Evolutionary conservation across 306 rosid genomes (phyloP), one percentile per base, ranked within the genome.

Genomic region (Gastrolobium bilobum): DNA sequence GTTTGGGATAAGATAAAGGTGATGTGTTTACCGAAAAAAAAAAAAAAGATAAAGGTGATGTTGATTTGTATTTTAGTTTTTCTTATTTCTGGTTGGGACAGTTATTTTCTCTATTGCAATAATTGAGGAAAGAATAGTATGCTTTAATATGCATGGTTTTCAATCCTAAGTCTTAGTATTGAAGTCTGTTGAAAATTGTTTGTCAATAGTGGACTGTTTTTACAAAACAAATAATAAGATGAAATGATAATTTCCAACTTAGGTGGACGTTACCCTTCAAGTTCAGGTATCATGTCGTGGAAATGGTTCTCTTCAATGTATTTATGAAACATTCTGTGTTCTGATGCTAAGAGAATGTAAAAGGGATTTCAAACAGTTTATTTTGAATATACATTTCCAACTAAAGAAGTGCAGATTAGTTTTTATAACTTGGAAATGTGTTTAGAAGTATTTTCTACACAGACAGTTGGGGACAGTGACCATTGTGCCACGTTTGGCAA

Each of bases 311-410:
- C 62, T 73, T 61, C 15, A 57, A 48, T 42, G 14, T 50, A 4
- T 73, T 39, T 53, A 39, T 37, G 11, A 48, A 66, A 38, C 26
- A 13, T 46, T 56, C 4, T 66, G 7, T 47, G 57, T 60, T 70
- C 34, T 13, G 46, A 53, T 59, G 56, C 72, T 26, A 33, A 73
- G 14, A 42, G 44, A 76, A 42, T 20, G 62, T 35, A 10, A 37
- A 68, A 76, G 40, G 77, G 43, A 15, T 33, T 42, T 51, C 13
- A 3, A 38, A 42, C 2, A 1, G 48, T 57, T 60, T 52, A 26
- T 69, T 20, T 53, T 35, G 69, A 64, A 68, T 29, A 73, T 43
- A 33, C 37, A 53, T 82, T 46, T 53, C 34, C 59, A 20, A n/a
- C 69, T 51, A 61, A 76, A 33, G 20, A 48, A 68, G 15, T 59